Evolutionary conservation across 441 rosid genomes (phyloP), one percentile per base, ranked within the genome.

Genomic region (Biscutella laevigata): DNA sequence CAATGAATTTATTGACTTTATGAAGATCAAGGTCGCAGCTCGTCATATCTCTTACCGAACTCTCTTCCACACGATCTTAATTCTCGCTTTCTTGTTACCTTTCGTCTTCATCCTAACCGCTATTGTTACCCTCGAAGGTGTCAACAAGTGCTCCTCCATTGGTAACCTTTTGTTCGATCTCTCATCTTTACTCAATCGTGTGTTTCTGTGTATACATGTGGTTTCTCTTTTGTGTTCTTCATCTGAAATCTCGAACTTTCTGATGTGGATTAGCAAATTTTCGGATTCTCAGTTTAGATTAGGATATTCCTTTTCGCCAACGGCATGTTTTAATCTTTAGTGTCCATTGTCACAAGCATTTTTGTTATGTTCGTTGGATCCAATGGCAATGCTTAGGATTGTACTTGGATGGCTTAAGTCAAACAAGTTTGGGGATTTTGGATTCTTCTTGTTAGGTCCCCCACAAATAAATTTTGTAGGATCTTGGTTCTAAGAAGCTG

Each of bases 1-100:
- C 84, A 82, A 84, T 84, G 99, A 94, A 69, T 84, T 88, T 84
- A 81, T 80, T 81, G 95, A 92, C 81, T 88, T 84, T 73, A 88
- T 88, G 99, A 92, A 86, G 99, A 81, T 92, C 95, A 86, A 87
- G 80, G 86, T 94, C 77, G 96, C 95, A 80, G 91, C 97, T 80
- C 95, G 97, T 73, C 96, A 94, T 65, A 83, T 94, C 75, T 94
- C 99, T 57, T 89, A 89, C 74, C 61, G 97, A 62, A 84, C 95
- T 72, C 91, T 94, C 72, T 94, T 89, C 53, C 97, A 94, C 53
- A 80, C 95, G 43, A 80, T 94, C 62, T 88, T 94, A 61, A 74
- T 89, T 64, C 99, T 94, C 63, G 99, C 99, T 53, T 89, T 94
- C 74, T 69, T 89, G 73, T 85, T 94, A 77, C 99, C 99, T 38